Conservation (phyloP, 2,329 filamentous ascomycete species). For the Colletotrichum tanaceti region DNA sequence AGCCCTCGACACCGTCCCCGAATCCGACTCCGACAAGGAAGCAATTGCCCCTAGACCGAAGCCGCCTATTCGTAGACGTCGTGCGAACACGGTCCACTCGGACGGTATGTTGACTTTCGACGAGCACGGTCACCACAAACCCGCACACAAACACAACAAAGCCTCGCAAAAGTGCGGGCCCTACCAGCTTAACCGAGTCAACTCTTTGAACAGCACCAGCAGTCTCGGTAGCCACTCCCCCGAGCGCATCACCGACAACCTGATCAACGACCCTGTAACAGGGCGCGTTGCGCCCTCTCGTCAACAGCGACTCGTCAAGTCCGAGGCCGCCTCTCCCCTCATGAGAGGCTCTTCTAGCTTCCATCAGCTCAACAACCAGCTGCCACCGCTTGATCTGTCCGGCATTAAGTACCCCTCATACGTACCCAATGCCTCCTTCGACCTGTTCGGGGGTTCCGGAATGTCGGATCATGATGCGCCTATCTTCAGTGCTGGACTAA, state of each 20-base stretch:
- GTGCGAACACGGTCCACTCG: constrained; percentile 72
- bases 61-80: constrained; percentile 60
- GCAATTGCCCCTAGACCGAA: constrained; percentile 53
- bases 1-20: constrained; percentile 70
- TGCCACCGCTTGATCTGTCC: constrained; percentile 71
- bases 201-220: constrained; percentile 66
- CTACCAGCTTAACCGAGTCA: constrained; percentile 69
- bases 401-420: constrained; percentile 63
- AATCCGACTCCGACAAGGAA: constrained; percentile 69
- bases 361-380: constrained; percentile 62
- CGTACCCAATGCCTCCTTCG: constrained; percentile 60
- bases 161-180: constrained; percentile 71
- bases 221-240: constrained; percentile 61
- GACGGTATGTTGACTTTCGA: constrained; percentile 70
- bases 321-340: constrained; percentile 70
- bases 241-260: constrained; percentile 54
- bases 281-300: constrained; percentile 53
- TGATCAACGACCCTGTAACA: constrained; percentile 53
- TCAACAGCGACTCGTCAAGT: constrained; percentile 67
- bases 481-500: constrained; percentile 72
- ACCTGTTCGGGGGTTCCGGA: constrained; percentile 62
- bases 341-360: constrained; percentile 62
- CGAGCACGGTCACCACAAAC: constrained; percentile 73
- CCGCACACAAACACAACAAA: constrained; percentile 69
- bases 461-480: constrained; percentile 65